A percentile compares a stretch with the other conserved stretches of the same genome.
phyloP scores from a whole-genome alignment of 257 asterid genomes.

The Penstemon barbatus region DNA sequence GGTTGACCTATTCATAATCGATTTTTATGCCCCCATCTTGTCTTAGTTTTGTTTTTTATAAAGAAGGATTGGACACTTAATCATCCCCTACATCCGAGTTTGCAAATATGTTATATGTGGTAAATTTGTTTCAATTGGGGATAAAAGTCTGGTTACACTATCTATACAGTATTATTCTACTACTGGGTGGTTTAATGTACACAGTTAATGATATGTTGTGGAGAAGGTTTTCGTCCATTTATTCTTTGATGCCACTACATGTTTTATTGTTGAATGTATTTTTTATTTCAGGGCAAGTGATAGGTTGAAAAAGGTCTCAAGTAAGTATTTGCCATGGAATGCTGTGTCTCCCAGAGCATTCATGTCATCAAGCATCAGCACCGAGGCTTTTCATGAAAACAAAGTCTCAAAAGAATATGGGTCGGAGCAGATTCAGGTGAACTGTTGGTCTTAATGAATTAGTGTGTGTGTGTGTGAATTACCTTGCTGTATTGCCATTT shows the following conservation, averaged over 20 bases:
- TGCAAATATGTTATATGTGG: too few species aligned
- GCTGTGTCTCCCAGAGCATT: constrained; percentile 61
- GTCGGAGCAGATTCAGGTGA: constrained; percentile 97
- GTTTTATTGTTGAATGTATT: background rate
- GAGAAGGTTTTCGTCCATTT: constrained; percentile 5
- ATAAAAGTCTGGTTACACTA: too few species aligned
- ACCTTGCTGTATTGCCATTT: constrained; percentile 3
- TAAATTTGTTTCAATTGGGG: too few species aligned
- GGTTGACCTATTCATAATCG: constrained; percentile 14
- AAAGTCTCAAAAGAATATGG: constrained; percentile 69
- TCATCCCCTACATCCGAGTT: background rate
- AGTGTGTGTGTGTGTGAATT: constrained; percentile 11
- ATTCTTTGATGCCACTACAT: background rate
- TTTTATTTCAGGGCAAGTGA: constrained; percentile 44
- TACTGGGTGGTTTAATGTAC: background rate
- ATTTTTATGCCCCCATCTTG: background rate
- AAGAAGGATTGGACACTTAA: background rate
- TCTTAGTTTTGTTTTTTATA: background rate
- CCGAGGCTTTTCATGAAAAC: constrained; percentile 61
- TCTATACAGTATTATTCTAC: too few species aligned
- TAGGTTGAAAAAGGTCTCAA: constrained; percentile 45
- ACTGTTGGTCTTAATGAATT: constrained; percentile 24
- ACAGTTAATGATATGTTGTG: background rate
- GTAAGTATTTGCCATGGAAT: constrained; percentile 41
- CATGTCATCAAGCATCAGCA: constrained; percentile 65